These are phyloP conservation scores for Vaccinium myrtillus DNA, from an alignment of 148 eudicot species.

Conservation along the genomic window DNA sequence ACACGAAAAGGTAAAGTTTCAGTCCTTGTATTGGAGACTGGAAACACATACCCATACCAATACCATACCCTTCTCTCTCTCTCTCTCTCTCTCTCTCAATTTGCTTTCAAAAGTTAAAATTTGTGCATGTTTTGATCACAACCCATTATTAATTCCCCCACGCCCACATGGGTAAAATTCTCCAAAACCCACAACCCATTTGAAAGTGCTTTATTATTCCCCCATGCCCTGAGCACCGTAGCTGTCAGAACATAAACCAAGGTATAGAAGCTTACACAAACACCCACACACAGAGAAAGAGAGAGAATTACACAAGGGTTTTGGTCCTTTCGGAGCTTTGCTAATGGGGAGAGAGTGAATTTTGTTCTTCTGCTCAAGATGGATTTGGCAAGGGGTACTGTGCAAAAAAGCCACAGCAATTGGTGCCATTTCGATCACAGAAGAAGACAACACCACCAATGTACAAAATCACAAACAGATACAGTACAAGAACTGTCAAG, in stretches of 20 bases:
- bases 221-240: background rate
- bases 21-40: conserved; percentile 31
- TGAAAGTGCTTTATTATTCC: conserved; percentile 18
- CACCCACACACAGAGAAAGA: background rate
- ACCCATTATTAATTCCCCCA: conserved; percentile 46
- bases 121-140: conserved; percentile 45
- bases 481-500: conserved; percentile 27
- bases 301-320: background rate
- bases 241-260: conserved; percentile 35
- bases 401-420: conserved; percentile 19
- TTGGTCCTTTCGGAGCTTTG: background rate
- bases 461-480: conserved; percentile 27
- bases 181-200: conserved; percentile 34
- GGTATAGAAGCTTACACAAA: conserved; percentile 21
- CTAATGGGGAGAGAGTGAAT: conserved; percentile 28
- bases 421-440: conserved; percentile 24
- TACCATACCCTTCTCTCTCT: background rate
- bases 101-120: conserved; percentile 14
- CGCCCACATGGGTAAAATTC: conserved; percentile 59
- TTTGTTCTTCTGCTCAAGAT: background rate
- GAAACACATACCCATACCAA: conserved; percentile 41
- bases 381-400: conserved; percentile 15
- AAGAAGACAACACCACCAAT: conserved; percentile 51
- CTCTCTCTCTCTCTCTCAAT: conserved; percentile 17
- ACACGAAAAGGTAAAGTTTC: conserved; percentile 15